Percentiles rank a stretch among this genome's conserved stretches.
Evolutionary conservation across 495 filamentous ascomycete genomes (phyloP).

Genomic region (Trichoderma virens): DNA sequence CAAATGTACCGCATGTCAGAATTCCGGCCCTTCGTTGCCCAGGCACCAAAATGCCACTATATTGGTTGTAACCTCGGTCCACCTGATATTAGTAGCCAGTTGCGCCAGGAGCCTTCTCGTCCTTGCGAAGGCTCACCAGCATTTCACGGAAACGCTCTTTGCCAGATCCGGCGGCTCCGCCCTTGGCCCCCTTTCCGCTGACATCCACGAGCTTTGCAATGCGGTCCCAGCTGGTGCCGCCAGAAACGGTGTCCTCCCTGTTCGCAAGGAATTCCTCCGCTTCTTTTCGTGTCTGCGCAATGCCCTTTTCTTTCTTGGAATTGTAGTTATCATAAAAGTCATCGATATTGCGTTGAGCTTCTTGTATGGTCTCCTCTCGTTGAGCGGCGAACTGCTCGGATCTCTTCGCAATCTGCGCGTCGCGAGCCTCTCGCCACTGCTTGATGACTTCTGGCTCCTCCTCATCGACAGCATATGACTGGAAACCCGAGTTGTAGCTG

Average conservation of each 20-base stretch:
- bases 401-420: slow-evolving; percentile 65
- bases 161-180: slow-evolving; percentile 76
- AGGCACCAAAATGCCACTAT: neutral
- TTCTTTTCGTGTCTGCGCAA: slow-evolving; percentile 76
- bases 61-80: neutral
- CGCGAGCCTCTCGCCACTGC: slow-evolving; percentile 86
- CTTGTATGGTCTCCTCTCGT: slow-evolving; percentile 73
- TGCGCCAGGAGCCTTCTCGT: slow-evolving; percentile 89
- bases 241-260: slow-evolving; percentile 84
- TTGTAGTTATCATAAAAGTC: slow-evolving; percentile 99
- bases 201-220: slow-evolving; percentile 95
- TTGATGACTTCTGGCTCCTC: slow-evolving; percentile 83
- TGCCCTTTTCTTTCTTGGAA: slow-evolving; percentile 85
- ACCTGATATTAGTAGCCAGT: slow-evolving; percentile 41
- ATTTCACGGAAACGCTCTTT: slow-evolving; percentile 95
- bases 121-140: slow-evolving; percentile 79
- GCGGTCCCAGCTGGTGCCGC: slow-evolving; percentile 96
- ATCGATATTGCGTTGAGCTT: slow-evolving; percentile 84
- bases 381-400: slow-evolving; percentile 67
- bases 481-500: slow-evolving; percentile 63
- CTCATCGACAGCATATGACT: slow-evolving; percentile 49
- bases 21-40: neutral
- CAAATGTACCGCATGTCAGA: neutral
- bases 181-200: slow-evolving; percentile 82
- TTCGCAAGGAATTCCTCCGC: slow-evolving; percentile 88